Base-by-base conservation (phyloP, 2,329 filamentous ascomycete genomes). In the Exophiala calicioides region DNA sequence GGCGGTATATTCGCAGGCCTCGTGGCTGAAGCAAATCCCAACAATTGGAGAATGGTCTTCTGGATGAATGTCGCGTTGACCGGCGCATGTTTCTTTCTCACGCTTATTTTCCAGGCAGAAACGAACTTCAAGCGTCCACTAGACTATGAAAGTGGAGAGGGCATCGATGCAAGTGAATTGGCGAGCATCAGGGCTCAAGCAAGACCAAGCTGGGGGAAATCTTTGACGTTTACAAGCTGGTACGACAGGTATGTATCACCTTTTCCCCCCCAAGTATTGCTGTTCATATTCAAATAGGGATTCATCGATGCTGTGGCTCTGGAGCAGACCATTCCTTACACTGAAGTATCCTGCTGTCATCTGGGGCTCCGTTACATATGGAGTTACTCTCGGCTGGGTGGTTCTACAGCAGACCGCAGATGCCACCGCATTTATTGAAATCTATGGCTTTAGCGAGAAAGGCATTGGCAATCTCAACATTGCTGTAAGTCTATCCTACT, bases 161-260 rank as follows among this genome's bases (percentile, higher is more conserved):
- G 42, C 32, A 18, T 45, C 27, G 16, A 10, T 8, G 8, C 24
- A 3, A 15, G 23, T 9, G 13, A 38, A 16, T 38, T 45, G 4
- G 32, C 32, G 8, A 29, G 23, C 13, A n/a, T 45, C 42, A 20
- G 42, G 8, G 3, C 8, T 30, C 6, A 7, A n/a, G 10, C 24
- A 5, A 37, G 23, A 29, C 12, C 10, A 5, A 29, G 42, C 31
- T 15, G 16, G 8, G 19, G 7, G 13, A 18, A 45, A 19, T n/a
- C 32, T n/a, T 34, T 45, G 3, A 15, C 13, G 10, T 5, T 38
- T 3, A 45, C 42, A 7, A 16, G 33, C n/a, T 45, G 42, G 42
- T 45, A 45, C 27, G 42, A 45, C 38, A 12, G 42, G 42, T 45
- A 45, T 21, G 42, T n/a, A n/a, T n/a, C n/a, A n/a, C n/a, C n/a